Evolutionary conservation across 2,329 filamentous ascomycete species (phyloP).

Genomic region (Akanthomyces muscarius): DNA sequence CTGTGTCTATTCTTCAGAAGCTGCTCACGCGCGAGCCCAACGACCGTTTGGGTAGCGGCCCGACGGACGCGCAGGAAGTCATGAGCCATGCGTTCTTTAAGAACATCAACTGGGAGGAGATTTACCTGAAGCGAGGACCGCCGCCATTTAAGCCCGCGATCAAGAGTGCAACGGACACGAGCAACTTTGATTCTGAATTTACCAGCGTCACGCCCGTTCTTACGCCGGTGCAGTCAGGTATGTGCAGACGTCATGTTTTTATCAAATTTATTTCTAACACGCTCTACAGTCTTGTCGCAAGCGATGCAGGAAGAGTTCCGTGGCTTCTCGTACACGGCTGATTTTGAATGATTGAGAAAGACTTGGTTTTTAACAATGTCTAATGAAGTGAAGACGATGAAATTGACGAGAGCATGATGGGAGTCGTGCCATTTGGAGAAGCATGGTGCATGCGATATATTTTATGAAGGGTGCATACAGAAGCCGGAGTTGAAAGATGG

Average conservation of each 20-base stretch:
- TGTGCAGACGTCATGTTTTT: slow-evolving; percentile 34
- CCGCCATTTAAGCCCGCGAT: slow-evolving; percentile 89
- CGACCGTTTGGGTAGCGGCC: slow-evolving; percentile 84
- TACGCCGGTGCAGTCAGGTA: slow-evolving; percentile 95
- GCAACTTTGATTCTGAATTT: slow-evolving; percentile 98
- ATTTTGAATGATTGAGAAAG: slow-evolving; percentile 62
- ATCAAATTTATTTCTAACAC: slow-evolving; percentile 10
- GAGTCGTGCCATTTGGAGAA: background rate
- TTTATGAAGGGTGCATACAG: slow-evolving; percentile 3
- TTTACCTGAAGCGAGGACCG: slow-evolving; percentile 88
- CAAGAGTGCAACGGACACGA: slow-evolving; percentile 92
- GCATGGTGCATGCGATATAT: background rate
- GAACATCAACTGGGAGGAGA: slow-evolving; percentile 97
- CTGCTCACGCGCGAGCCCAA: slow-evolving; percentile 93
- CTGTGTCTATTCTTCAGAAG: slow-evolving; percentile 96
- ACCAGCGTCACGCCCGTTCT: slow-evolving; percentile 97
- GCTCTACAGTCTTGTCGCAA: slow-evolving; percentile 75
- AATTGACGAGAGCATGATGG: background rate
- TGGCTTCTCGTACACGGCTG: slow-evolving; percentile 94
- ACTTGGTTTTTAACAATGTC: slow-evolving; percentile 16
- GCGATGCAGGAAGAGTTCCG: slow-evolving; percentile 99
- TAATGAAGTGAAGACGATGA: slow-evolving; percentile 5
- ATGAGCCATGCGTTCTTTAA: slow-evolving; percentile 99
- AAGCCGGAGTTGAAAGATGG: slow-evolving; percentile 7
- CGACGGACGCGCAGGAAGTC: slow-evolving; percentile 95